Evolutionary conservation across 805 yeast species (phyloP).

Genomic region (Pichia exigua): DNA sequence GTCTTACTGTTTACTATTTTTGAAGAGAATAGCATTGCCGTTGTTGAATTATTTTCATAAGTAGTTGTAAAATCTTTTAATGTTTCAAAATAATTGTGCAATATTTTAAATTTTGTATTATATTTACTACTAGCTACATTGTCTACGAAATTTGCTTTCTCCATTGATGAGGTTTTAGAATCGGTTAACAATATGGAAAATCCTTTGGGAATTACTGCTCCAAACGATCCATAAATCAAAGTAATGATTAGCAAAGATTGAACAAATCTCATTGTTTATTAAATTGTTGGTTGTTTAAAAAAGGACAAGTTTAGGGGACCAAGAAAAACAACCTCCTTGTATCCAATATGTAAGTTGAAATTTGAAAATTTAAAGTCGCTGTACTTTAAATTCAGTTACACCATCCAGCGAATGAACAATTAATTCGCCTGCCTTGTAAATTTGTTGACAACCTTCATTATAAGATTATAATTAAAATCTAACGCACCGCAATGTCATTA

Average conservation of each 20-base stretch:
- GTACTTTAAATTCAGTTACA: too few species aligned
- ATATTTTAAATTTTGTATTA: background rate
- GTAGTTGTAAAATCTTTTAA: constrained; percentile 5
- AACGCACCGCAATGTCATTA: background rate
- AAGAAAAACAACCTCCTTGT: background rate
- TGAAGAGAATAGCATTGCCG: constrained; percentile 18
- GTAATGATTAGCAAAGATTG: background rate
- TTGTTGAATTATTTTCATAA: constrained; percentile 16
- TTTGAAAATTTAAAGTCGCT: background rate
- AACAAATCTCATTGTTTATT: background rate
- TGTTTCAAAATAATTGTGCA: constrained; percentile 12
- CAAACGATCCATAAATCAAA: background rate
- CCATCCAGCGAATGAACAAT: background rate
- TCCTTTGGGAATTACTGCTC: constrained; percentile 5
- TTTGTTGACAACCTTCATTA: background rate
- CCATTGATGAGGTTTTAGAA: too few species aligned
- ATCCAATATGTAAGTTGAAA: too few species aligned
- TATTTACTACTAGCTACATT: background rate
- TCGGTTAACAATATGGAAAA: background rate
- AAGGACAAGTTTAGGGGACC: background rate
- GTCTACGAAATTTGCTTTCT: background rate
- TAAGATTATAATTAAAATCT: background rate
- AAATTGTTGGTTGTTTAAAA: background rate
- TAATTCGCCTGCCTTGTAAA: background rate
- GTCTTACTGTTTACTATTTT: constrained; percentile 9